Base-by-base conservation (phyloP, 768 basidiomycete genomes). In the Pleurotus tuoliensis region DNA sequence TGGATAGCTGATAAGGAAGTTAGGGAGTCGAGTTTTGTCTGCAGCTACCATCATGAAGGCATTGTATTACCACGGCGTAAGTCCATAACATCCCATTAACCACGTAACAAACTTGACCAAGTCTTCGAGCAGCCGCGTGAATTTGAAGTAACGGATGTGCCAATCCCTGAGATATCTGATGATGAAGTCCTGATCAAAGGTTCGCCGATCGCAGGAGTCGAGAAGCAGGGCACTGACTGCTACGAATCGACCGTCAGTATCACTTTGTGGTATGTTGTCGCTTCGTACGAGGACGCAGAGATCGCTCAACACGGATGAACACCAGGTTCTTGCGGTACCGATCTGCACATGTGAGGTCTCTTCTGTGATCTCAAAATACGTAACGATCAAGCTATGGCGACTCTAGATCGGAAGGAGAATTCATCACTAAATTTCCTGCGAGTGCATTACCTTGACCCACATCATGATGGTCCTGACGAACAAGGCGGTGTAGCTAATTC, bases 121-220 rank as follows among this genome's bases (percentile, higher is more conserved):
- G 43, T 22, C 27, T 15, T 13, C 30, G 13, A 45, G 15, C 20
- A 81, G 80, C 75, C 82, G 30, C 71, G 71, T 51, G 66, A 82
- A 49, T 81, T 85, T 52, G 78, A 81, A 57, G 75, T 84, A 58
- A 75, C 77, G 61, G 72, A 70, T 12, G 77, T 79, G 9, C 75
- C 80, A 20, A 73, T 85, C 40, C 83, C 83, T 25, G 59, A 78
- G 56, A 76, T 83, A 55, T 69, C 70, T 25, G 79, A 81, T 56
- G 76, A 82, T 55, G 78, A 87, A 60, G 77, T 86, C 40, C 72
- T 85, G 48, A 75, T 86, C 65, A 83, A 85, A 72, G 80, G 82
- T 78, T 56, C 58, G 68, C 12, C 22, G 7, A 49, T 22, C 16
- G 12, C 22, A 16, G 16, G 5, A 22, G 16, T 15, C 47, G 27